Conservation (phyloP, 2,329 filamentous ascomycete genomes). For the Paecilomyces sp. region DNA sequence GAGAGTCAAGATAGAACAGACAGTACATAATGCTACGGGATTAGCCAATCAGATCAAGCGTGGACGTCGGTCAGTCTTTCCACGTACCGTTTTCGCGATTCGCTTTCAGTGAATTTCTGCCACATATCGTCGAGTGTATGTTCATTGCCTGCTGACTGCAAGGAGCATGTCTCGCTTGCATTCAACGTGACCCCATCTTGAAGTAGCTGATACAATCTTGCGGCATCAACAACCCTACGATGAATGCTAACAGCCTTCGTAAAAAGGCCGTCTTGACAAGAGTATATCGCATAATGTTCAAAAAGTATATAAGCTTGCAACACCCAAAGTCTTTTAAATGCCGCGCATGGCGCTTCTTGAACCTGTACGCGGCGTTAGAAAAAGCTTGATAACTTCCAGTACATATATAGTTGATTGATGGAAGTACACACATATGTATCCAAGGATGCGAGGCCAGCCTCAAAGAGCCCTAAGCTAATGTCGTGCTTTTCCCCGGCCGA, state of each 20-base stretch:
- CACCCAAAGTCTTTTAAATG: neutral
- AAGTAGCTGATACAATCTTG: neutral
- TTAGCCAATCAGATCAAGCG: neutral
- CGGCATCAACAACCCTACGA: neutral
- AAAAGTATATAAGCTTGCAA: conserved; percentile 1
- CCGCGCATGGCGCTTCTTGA: neutral
- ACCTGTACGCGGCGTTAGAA: neutral
- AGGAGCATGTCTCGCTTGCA: neutral
- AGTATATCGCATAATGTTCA: conserved; percentile 1
- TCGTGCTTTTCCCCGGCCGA: neutral
- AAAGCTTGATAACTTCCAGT: neutral
- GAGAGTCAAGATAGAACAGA: conserved; percentile 1
- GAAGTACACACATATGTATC: neutral
- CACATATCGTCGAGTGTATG: neutral
- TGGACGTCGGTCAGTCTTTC: neutral
- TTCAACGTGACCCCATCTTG: conserved; percentile 1
- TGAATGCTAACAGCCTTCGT: neutral
- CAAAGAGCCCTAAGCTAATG: neutral
- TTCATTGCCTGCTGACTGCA: neutral
- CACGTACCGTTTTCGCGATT: neutral
- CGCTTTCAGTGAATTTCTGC: neutral
- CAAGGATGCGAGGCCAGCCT: neutral
- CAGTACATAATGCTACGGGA: neutral
- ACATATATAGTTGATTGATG: neutral
- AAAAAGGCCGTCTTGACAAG: neutral